Base-by-base conservation (phyloP, 768 basidiomycete species). In the Strobilomyces dryophilus region DNA sequence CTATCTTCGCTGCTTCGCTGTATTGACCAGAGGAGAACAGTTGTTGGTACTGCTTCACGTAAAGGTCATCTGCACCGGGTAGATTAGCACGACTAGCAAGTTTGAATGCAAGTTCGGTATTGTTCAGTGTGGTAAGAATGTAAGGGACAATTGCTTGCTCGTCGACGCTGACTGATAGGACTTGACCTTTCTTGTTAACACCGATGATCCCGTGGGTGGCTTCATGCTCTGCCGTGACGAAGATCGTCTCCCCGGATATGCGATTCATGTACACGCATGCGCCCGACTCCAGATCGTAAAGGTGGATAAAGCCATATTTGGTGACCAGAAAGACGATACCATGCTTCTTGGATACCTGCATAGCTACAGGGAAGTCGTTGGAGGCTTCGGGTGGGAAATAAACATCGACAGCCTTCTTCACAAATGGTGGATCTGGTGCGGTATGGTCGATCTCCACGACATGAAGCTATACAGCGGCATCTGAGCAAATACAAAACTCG, bases 251-350 rank as follows among this genome's bases (percentile, higher is more conserved):
- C 32, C 97, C 95, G 40, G 92, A 94, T 69, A 99, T 99, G 59
- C 97, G 89, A 80, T 99, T 99, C 97, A 99, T 99, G 78, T 98
- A 99, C 54, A 99, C 84, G 74, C 97, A 98, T 41, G 92, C 87
- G 52, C 95, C 97, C 9, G 93, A 83, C 72, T 99, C 97, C 58
- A 98, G 83, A 72, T 99, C 97, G 72, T 99, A 99, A 14, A 99
- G 81, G 71, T 98, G 97, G 66, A 99, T 98, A 75, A 99, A 99
- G 39, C 97, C 97, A 68, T 92, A 98, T 71, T 99, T 99, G 51
- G 97, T 98, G 67, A 98, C 92, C 52, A 99, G 81, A 74, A 95
- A 99, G 65, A 97, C 76, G 71, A 99, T 92, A 34, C 97, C 95
- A 71, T 97, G 95, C 70, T 92, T 91, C 71, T 88, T 85, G 37